phyloP scores from a whole-genome alignment of 306 rosid genomes.

The Echinosophora koreensis region DNA sequence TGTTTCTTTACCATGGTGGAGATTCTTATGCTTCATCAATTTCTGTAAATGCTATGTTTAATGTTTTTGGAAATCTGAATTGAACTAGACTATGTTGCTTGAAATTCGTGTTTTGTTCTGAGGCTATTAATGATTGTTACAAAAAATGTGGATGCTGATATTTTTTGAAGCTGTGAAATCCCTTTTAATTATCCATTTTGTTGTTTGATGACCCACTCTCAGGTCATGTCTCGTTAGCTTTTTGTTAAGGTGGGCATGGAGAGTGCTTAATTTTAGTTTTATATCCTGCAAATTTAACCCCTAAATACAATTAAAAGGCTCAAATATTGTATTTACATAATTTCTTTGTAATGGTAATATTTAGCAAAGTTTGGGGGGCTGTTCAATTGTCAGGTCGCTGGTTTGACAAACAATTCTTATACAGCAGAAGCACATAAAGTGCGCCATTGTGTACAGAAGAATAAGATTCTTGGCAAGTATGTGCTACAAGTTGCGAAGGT shows the following conservation, averaged over 20 bases:
- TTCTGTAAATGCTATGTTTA: constrained; percentile 19
- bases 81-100: constrained; percentile 5
- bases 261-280: constrained; percentile 32
- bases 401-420: constrained; percentile 95
- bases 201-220: constrained; percentile 30
- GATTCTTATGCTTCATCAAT: constrained; percentile 35
- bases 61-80: constrained; percentile 13
- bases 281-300: constrained; percentile 26
- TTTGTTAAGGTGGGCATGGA: constrained; percentile 6
- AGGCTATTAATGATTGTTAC: background rate
- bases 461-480: constrained; percentile 75
- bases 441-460: constrained; percentile 87
- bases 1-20: constrained; percentile 32
- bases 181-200: constrained; percentile 30
- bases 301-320: constrained; percentile 27
- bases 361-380: constrained; percentile 46
- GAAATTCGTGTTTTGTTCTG: background rate
- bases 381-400: constrained; percentile 77
- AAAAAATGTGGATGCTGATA: background rate
- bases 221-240: background rate
- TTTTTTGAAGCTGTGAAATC: constrained; percentile 24
- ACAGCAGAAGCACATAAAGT: constrained; percentile 78
- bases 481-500: constrained; percentile 96
- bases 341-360: constrained; percentile 24
- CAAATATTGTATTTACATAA: constrained; percentile 29